These are phyloP conservation scores for Sisymbrium altissimum DNA, from an alignment of 345 rosid species.

Conservation along the genomic window DNA sequence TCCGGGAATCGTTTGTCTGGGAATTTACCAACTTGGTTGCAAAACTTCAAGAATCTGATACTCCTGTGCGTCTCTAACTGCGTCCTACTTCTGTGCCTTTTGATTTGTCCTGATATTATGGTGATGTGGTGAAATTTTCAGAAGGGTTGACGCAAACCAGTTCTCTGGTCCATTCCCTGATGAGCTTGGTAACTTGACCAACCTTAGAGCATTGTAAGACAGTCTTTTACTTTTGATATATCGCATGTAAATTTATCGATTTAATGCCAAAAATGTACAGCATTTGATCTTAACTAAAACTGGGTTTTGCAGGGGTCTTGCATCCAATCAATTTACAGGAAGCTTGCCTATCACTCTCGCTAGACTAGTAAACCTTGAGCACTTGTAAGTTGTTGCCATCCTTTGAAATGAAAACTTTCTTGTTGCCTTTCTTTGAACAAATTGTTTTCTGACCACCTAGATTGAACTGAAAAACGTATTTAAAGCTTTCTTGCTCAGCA, in stretches of 20 bases:
- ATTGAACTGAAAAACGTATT: not conserved
- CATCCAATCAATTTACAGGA: slow-evolving; percentile 43
- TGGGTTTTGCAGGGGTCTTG: slow-evolving; percentile 33
- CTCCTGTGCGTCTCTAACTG: slow-evolving; percentile 34
- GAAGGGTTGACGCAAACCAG: slow-evolving; percentile 51
- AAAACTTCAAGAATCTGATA: slow-evolving; percentile 41
- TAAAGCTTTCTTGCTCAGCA: not conserved
- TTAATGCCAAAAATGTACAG: not conserved
- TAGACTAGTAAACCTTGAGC: slow-evolving; percentile 28
- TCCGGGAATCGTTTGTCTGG: slow-evolving; percentile 49
- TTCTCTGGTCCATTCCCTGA: slow-evolving; percentile 48
- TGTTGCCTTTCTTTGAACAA: not conserved
- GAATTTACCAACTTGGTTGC: slow-evolving; percentile 40
- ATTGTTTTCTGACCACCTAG: not conserved
- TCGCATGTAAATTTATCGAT: not conserved
- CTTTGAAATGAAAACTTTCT: not conserved
- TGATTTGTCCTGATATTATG: not conserved
- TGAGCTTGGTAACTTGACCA: slow-evolving; percentile 48
- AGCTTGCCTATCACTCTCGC: slow-evolving; percentile 36
- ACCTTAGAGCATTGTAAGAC: slow-evolving; percentile 45
- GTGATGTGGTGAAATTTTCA: slow-evolving; percentile 11
- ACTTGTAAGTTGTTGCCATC: slow-evolving; percentile 4
- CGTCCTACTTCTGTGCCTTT: not conserved
- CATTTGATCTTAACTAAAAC: not conserved
- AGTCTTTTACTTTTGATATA: not conserved